Percentiles rank a stretch among this genome's conserved stretches.
Evolutionary conservation across 805 yeast genomes (phyloP).

Genomic region (Komagataella mondaviorum): DNA sequence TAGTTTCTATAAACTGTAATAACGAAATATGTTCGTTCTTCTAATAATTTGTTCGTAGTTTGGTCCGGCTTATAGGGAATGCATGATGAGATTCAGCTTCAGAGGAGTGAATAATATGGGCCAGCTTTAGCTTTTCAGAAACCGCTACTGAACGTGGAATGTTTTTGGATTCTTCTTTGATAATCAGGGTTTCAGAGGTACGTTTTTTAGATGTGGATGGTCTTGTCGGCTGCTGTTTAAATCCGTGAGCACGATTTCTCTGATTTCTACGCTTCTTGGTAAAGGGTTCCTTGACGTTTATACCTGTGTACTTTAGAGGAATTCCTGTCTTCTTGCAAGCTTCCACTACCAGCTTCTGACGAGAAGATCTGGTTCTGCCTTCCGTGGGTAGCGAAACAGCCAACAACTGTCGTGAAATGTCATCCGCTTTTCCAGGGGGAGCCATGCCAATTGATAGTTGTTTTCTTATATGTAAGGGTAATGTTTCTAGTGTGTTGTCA

Average conservation of each 20-base stretch:
- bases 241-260: not conserved
- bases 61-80: not conserved
- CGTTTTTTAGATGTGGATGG: not conserved
- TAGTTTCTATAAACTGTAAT: not conserved
- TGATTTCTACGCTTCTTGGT: not conserved
- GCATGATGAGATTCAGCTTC: not conserved
- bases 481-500: not conserved
- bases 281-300: not conserved
- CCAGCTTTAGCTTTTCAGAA: not conserved
- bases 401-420: not conserved
- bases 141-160: not conserved
- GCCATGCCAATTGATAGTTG: slow-evolving; percentile 8
- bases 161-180: not conserved
- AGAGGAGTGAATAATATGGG: not conserved
- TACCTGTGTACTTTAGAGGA: not conserved
- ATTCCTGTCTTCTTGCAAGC: not conserved
- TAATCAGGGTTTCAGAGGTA: not conserved
- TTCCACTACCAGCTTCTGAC: not conserved
- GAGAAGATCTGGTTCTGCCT: not conserved
- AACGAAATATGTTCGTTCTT: not conserved
- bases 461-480: not conserved
- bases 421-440: slow-evolving; percentile 7
- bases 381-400: not conserved
- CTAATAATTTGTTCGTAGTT: not conserved
- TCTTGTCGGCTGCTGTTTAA: not conserved